A percentile compares a stretch with the other conserved stretches of the same genome.
Conservation (phyloP, 2,329 filamentous ascomycete species). For the Fragosphaeria purpurea region DNA sequence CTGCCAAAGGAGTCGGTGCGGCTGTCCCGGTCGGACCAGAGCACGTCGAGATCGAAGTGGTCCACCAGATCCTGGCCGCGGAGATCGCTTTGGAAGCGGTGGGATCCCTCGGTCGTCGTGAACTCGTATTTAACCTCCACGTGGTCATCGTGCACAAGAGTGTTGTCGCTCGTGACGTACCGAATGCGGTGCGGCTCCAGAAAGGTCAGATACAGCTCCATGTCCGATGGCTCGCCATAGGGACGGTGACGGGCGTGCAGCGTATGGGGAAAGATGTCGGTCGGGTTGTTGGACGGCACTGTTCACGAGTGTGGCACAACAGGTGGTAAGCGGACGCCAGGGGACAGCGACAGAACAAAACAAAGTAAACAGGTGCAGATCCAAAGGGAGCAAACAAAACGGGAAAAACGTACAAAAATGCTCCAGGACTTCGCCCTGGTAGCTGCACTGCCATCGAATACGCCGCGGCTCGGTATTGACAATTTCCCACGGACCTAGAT, state of each 20-base stretch:
- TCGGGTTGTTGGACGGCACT: constrained; percentile 36
- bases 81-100: constrained; percentile 39
- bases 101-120: constrained; percentile 35
- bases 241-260: constrained; percentile 40
- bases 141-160: constrained; percentile 37
- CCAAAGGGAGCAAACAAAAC: background rate
- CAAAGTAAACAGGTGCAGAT: background rate
- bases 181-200: constrained; percentile 37
- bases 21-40: constrained; percentile 40
- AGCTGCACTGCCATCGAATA: constrained; percentile 43
- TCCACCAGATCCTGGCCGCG: constrained; percentile 37
- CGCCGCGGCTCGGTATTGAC: constrained; percentile 36
- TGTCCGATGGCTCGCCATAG: constrained; percentile 38
- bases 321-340: background rate
- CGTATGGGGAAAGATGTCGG: constrained; percentile 37
- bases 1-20: constrained; percentile 40
- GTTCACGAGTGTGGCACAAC: background rate
- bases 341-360: background rate
- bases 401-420: constrained; percentile 33
- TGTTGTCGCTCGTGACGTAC: constrained; percentile 36
- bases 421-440: constrained; percentile 40
- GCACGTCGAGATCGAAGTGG: constrained; percentile 42
- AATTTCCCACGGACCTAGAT: constrained; percentile 44
- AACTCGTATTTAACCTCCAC: constrained; percentile 42
- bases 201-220: constrained; percentile 40